These are phyloP conservation scores for Onygenales sp. DNA, from an alignment of 2,329 filamentous ascomycete genomes.

Conservation along the genomic window DNA sequence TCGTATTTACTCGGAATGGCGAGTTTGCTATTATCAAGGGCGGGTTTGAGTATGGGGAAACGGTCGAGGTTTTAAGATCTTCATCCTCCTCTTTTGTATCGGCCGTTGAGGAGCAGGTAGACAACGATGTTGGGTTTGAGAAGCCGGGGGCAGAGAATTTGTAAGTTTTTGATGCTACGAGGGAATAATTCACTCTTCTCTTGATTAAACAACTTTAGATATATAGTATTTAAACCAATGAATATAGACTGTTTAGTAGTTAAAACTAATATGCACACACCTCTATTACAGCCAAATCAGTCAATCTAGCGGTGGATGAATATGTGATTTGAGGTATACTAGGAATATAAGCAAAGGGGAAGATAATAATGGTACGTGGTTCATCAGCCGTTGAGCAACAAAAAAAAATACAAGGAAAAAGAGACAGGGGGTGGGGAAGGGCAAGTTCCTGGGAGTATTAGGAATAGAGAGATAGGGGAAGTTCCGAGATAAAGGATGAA, in stretches of 20 bases:
- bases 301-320: too few species aligned
- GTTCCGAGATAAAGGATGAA: neutral
- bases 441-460: neutral
- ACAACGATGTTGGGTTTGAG: too few species aligned
- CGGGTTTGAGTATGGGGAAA: conserved; percentile 15
- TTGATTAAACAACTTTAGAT: too few species aligned
- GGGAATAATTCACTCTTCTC: too few species aligned
- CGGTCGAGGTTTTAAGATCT: neutral
- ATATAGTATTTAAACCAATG: too few species aligned
- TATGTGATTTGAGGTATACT: too few species aligned
- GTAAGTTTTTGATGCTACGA: too few species aligned
- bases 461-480: neutral
- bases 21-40: conserved; percentile 19
- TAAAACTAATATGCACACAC: too few species aligned
- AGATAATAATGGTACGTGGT: neutral
- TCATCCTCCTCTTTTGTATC: neutral
- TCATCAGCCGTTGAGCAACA: neutral
- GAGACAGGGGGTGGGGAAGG: neutral
- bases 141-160: too few species aligned
- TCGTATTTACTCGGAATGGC: conserved; percentile 17
- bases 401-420: neutral
- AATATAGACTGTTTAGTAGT: too few species aligned
- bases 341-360: too few species aligned
- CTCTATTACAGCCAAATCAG: too few species aligned
- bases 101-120: neutral